These are phyloP conservation scores for Leavenworthia alabamica DNA, from an alignment of 345 rosid genomes.

Conservation along the genomic window DNA sequence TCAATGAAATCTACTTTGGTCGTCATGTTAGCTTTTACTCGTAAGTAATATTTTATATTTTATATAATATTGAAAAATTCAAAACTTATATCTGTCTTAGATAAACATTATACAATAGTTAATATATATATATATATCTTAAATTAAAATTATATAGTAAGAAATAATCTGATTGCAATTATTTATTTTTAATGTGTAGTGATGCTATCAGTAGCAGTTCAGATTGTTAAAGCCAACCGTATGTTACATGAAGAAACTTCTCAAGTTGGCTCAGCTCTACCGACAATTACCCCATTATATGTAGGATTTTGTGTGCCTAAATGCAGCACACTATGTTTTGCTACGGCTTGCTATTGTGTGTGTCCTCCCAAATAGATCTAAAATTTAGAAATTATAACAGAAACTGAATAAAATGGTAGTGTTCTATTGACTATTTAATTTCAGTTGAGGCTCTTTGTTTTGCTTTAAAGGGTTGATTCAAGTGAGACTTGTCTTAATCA, in stretches of 20 bases:
- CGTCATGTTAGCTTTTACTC: background rate
- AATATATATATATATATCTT: background rate
- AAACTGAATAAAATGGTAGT: too few species aligned
- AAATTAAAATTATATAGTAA: background rate
- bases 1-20: background rate
- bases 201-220: background rate
- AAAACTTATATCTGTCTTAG: background rate
- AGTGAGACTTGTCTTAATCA: too few species aligned
- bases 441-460: too few species aligned
- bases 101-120: background rate
- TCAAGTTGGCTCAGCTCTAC: too few species aligned
- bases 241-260: background rate
- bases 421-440: too few species aligned
- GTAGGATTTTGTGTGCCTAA: too few species aligned
- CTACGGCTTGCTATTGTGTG: too few species aligned
- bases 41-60: background rate
- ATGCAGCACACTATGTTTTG: too few species aligned
- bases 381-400: too few species aligned
- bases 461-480: too few species aligned
- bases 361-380: too few species aligned
- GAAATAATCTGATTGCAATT: background rate
- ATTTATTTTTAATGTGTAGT: constrained; percentile 6
- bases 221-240: constrained; percentile 4
- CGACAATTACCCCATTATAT: too few species aligned
- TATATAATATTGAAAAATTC: background rate